phyloP scores from a whole-genome alignment of 345 rosid species.

The Populus deltoides region DNA sequence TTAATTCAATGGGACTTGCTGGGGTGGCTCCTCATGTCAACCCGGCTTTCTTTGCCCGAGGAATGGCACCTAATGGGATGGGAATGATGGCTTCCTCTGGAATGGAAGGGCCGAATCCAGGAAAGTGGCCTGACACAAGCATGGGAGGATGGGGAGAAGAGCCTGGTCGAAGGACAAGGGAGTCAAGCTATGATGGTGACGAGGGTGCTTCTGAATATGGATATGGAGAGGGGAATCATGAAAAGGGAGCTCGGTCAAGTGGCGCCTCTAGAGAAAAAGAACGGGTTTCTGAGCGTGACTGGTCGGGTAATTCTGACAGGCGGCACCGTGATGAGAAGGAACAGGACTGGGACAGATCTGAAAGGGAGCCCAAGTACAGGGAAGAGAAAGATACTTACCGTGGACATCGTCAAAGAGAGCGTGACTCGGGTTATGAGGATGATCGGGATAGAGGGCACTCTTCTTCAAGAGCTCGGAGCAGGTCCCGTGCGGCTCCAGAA shows the following conservation, averaged over 20 bases:
- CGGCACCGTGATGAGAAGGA: slow-evolving; percentile 57
- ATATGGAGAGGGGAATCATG: slow-evolving; percentile 69
- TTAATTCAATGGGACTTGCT: slow-evolving; percentile 73
- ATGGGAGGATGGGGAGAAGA: slow-evolving; percentile 75
- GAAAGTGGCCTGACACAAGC: slow-evolving; percentile 72
- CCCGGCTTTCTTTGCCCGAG: slow-evolving; percentile 73
- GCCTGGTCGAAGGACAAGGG: slow-evolving; percentile 49
- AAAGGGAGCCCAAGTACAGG: slow-evolving; percentile 52
- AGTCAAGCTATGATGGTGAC: slow-evolving; percentile 75
- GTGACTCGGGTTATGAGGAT: slow-evolving; percentile 59
- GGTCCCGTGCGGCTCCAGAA: slow-evolving; percentile 59
- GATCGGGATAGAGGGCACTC: slow-evolving; percentile 71
- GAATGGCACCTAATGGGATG: slow-evolving; percentile 62
- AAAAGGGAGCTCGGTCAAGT: slow-evolving; percentile 57
- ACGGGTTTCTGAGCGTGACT: slow-evolving; percentile 61
- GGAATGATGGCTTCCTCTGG: slow-evolving; percentile 67
- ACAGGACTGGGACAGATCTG: slow-evolving; percentile 54
- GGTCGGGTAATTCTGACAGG: slow-evolving; percentile 65
- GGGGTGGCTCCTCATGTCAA: slow-evolving; percentile 91
- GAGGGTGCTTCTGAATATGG: slow-evolving; percentile 87
- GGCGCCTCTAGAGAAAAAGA: slow-evolving; percentile 59
- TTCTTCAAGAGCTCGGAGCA: slow-evolving; percentile 63
- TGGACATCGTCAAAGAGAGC: slow-evolving; percentile 66
- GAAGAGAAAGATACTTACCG: slow-evolving; percentile 65
- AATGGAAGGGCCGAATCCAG: slow-evolving; percentile 64